Base-by-base conservation (phyloP, 1,284 basidiomycete genomes). In the Rhodotorula sp. region DNA sequence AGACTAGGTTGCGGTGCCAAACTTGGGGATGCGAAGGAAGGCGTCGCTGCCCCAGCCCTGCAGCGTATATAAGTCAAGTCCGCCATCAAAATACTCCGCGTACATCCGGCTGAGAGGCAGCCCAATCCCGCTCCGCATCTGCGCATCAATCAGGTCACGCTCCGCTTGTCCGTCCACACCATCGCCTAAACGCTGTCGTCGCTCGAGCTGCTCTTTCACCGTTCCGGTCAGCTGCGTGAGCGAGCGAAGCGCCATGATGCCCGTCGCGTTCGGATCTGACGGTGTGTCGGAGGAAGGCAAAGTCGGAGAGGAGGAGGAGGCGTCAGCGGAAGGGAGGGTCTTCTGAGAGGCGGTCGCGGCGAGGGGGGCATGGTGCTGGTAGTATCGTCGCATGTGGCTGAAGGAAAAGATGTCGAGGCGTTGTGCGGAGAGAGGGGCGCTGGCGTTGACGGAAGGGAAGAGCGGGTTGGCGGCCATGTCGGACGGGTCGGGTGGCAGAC, bases 61-160 rank as follows among this genome's bases (percentile, higher is more conserved):
- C 9, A 75, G 31, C 37, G 75, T 76, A 31, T 65, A 68, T 28
- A 77, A 65, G 56, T 70, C 63, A 26, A 77, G 56, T 6, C 65
- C 65, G 2, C 76, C 76, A 18, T 47, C 62, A 46, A 76, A 76
- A 57, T 76, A 74, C 70, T 75, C 75, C 7, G 75, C 76, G 54
- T 70, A 76, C 67, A 77, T 73, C 67, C 67, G 68, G n/a, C 71
- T 70, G 30, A 77, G 51, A 8, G 74, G 74, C 24, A 77, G 59
- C 1, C 75, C 75, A 48, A 76, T 74, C 31, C 75, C 75, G 50
- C 65, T 66, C 24, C 69, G 62, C 51, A 68, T 62, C 34, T 73
- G 68, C 15, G 73, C 70, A 30, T 71, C 72, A 53, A 73, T 59
- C 56, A 65, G 30, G 31, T 65, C 67, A 53, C 30, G 58, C 48